These are phyloP conservation scores for Suhomyces yuchorum DNA, from an alignment of 1,139 yeast species.

Conservation along the genomic window DNA sequence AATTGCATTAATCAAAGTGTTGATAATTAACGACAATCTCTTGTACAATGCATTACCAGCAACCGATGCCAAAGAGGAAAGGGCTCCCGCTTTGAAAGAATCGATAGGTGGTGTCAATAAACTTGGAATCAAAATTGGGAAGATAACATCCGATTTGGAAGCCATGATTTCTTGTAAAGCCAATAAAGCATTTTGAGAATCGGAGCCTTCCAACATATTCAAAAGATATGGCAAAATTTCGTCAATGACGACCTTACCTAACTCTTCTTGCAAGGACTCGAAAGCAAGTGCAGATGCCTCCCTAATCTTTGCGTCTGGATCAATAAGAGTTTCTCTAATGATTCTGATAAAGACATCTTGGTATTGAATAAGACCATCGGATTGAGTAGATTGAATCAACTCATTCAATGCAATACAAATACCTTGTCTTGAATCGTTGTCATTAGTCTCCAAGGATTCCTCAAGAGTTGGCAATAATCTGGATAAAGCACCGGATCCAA, in stretches of 20 bases:
- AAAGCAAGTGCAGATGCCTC: constrained; percentile 92
- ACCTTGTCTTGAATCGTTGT: constrained; percentile 89
- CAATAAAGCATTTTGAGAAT: constrained; percentile 75
- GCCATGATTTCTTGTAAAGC: constrained; percentile 94
- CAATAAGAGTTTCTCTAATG: constrained; percentile 78
- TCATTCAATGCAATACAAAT: constrained; percentile 92
- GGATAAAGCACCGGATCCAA: constrained; percentile 84
- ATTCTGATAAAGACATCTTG: constrained; percentile 73
- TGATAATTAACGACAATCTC: constrained; percentile 70
- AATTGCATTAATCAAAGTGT: constrained; percentile 68
- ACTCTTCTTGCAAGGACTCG: constrained; percentile 76
- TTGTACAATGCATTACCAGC: constrained; percentile 85
- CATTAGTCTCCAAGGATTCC: constrained; percentile 60
- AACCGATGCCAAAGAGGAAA: constrained; percentile 86
- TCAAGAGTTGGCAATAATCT: constrained; percentile 86
- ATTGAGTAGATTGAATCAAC: constrained; percentile 72
- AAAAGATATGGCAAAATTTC: constrained; percentile 85
- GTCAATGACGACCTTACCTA: constrained; percentile 87
- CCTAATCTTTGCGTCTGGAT: constrained; percentile 71
- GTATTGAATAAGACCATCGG: constrained; percentile 62
- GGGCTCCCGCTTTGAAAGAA: constrained; percentile 79
- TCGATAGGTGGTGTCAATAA: constrained; percentile 82
- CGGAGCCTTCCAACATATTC: constrained; percentile 64
- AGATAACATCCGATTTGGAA: constrained; percentile 82
- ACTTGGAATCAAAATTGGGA: constrained; percentile 92